Conservation (phyloP, 129 eudicot genomes). For the Flaveria ramosissima region DNA sequence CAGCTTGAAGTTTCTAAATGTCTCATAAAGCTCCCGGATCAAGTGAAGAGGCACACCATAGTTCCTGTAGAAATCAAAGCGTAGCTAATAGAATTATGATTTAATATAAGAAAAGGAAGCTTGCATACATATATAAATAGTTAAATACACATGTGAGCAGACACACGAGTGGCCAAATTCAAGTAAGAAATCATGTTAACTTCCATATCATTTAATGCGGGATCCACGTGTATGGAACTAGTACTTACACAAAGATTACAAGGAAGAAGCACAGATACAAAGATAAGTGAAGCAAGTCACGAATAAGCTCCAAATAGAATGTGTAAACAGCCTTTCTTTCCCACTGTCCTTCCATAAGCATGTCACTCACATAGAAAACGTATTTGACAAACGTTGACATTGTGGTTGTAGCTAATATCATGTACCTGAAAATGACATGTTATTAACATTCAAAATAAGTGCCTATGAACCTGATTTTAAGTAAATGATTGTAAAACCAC, state of each 20-base stretch:
- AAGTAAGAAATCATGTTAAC: not conserved
- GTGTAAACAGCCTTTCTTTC: conserved; percentile 92
- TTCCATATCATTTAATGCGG: not conserved
- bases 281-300: conserved; percentile 92
- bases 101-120: not conserved
- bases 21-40: conserved; percentile 96
- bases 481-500: not conserved
- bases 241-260: conserved; percentile 87
- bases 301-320: conserved; percentile 90
- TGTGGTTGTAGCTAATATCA: conserved; percentile 95
- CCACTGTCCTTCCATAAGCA: conserved; percentile 99
- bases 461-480: conserved; percentile 12
- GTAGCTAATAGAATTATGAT: conserved; percentile 2
- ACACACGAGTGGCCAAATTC: not conserved
- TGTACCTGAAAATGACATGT: conserved; percentile 57
- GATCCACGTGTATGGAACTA: not conserved
- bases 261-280: conserved; percentile 93
- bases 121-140: not conserved
- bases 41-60: conserved; percentile 97
- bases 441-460: conserved; percentile 9
- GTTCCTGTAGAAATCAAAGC: conserved; percentile 54
- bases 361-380: conserved; percentile 78
- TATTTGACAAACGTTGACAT: conserved; percentile 84
- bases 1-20: conserved; percentile 90
- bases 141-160: conserved; percentile 12